Evolutionary conservation across 768 basidiomycete genomes (phyloP).

Genomic region (Sarcomyxa edulis): DNA sequence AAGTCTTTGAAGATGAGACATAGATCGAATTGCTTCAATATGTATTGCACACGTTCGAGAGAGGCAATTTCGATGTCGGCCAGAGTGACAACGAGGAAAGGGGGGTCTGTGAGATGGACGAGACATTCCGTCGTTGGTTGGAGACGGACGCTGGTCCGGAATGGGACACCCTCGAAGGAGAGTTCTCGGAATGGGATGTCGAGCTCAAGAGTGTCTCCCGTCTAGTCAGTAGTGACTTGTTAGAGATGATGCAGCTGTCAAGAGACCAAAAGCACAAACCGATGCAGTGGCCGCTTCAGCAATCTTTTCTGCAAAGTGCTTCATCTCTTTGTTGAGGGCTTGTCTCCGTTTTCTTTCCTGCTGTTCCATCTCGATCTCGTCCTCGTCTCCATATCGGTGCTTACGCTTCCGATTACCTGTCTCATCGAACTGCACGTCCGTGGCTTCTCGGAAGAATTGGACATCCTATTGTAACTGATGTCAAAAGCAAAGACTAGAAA

Average conservation of each 20-base stretch:
- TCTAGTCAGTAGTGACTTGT: conserved; percentile 21
- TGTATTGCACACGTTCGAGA: conserved; percentile 94
- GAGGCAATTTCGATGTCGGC: conserved; percentile 96
- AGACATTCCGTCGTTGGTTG: conserved; percentile 97
- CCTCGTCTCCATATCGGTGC: conserved; percentile 95
- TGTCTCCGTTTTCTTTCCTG: conserved; percentile 89
- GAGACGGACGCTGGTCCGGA: conserved; percentile 89
- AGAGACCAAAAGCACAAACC: conserved; percentile 38
- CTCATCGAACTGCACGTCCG: conserved; percentile 97
- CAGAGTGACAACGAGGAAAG: conserved; percentile 93
- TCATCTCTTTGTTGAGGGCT: conserved; percentile 91
- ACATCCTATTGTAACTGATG: conserved; percentile 58
- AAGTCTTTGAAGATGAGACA: conserved; percentile 98
- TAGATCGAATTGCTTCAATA: conserved; percentile 94
- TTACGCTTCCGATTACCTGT: conserved; percentile 98
- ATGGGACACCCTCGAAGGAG: conserved; percentile 95
- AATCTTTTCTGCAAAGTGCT: conserved; percentile 87
- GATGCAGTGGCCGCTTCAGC: conserved; percentile 76
- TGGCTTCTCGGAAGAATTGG: conserved; percentile 97
- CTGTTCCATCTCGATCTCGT: conserved; percentile 98
- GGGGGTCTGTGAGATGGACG: conserved; percentile 90
- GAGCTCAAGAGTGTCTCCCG: conserved; percentile 83
- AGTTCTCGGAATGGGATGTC: conserved; percentile 97
- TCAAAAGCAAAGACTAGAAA: conserved; percentile 1
- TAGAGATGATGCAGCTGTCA: background rate